phyloP scores from a whole-genome alignment of 108 stramenopile genomes.

The Poteriospumella lacustris region DNA sequence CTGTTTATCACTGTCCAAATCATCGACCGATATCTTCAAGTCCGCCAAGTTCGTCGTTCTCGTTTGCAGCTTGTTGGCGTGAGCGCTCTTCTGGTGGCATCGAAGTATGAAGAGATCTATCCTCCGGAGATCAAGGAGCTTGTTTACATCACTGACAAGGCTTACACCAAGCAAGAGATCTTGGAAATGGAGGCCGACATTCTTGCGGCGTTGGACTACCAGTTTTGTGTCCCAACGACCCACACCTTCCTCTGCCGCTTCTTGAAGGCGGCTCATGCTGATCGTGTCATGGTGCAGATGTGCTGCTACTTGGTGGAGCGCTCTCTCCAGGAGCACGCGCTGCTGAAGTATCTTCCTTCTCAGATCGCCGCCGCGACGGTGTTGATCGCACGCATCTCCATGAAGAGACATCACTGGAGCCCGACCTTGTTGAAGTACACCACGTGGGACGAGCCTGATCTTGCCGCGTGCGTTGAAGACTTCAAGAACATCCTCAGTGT shows the following conservation, averaged over 20 bases:
- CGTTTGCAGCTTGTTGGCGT: constrained; percentile 97
- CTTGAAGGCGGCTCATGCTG: constrained; percentile 82
- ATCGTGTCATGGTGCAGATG: constrained; percentile 67
- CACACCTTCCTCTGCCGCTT: constrained; percentile 84
- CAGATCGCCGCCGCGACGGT: constrained; percentile 76
- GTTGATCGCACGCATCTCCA: constrained; percentile 70
- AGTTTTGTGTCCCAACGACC: constrained; percentile 80
- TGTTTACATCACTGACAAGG: constrained; percentile 91
- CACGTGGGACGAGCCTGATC: constrained; percentile 66
- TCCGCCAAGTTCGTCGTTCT: constrained; percentile 61
- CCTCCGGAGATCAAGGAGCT: constrained; percentile 91
- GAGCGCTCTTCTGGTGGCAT: constrained; percentile 85
- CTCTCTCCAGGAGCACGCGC: constrained; percentile 81
- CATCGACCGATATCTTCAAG: constrained; percentile 86
- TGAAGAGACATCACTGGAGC: constrained; percentile 71
- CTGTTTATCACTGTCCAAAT: constrained; percentile 93
- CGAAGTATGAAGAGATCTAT: constrained; percentile 99
- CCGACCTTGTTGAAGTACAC: constrained; percentile 76
- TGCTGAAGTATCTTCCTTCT: constrained; percentile 76
- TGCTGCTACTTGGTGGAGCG: constrained; percentile 87
- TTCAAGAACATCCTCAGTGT: constrained; percentile 57
- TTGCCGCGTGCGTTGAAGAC: constrained; percentile 63
- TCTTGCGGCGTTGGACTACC: constrained; percentile 72
- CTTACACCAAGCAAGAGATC: constrained; percentile 83
- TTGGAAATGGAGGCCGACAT: constrained; percentile 93